A percentile compares a stretch with the other conserved stretches of the same genome.
Evolutionary conservation across 768 basidiomycete genomes (phyloP).

Genomic region (Chalciporus piperatus): DNA sequence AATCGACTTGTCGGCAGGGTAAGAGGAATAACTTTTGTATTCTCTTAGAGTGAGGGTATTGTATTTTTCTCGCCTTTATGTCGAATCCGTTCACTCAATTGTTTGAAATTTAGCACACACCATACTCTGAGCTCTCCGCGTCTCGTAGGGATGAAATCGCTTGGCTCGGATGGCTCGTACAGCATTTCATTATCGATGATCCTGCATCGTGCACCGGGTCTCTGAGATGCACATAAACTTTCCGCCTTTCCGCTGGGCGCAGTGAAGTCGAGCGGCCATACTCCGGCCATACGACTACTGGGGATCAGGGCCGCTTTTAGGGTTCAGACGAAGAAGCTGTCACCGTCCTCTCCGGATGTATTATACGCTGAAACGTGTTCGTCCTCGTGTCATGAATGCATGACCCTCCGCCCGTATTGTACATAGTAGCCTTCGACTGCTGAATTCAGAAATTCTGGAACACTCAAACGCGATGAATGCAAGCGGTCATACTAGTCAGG

Average conservation of each 20-base stretch:
- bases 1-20: constrained; percentile 59
- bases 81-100: neutral
- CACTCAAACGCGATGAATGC: too few species aligned
- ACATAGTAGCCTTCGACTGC: neutral
- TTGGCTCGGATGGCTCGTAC: too few species aligned
- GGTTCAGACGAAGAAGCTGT: too few species aligned
- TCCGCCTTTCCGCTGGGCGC: neutral
- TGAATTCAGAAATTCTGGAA: neutral
- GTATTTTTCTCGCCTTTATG: neutral
- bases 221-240: neutral
- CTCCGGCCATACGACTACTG: neutral
- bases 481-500: too few species aligned
- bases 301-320: too few species aligned
- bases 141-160: too few species aligned
- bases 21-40: constrained; percentile 81
- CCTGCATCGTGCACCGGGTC: neutral
- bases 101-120: neutral
- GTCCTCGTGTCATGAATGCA: neutral
- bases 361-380: neutral
- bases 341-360: too few species aligned
- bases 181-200: neutral
- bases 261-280: too few species aligned
- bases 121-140: too few species aligned
- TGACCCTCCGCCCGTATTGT: neutral
- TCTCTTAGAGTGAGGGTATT: constrained; percentile 26